Conservation (phyloP, 805 yeast species). For the Ogataea dorogensis region DNA sequence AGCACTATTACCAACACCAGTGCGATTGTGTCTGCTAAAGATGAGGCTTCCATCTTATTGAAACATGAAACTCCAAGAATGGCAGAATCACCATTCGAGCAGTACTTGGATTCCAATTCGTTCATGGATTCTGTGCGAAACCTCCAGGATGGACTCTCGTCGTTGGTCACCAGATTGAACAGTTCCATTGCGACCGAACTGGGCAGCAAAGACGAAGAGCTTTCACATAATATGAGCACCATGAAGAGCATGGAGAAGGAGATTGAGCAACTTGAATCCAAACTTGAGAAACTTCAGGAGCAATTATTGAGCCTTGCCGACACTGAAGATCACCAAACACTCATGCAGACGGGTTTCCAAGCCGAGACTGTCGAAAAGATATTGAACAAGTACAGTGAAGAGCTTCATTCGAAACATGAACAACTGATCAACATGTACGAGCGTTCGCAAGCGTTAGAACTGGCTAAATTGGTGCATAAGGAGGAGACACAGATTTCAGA, state of each 20-base stretch:
- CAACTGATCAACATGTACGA: constrained; percentile 44
- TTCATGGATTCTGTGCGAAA: constrained; percentile 17
- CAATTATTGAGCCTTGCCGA: constrained; percentile 18
- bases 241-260: constrained; percentile 41
- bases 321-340: constrained; percentile 26
- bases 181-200: constrained; percentile 28
- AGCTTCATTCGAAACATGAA: constrained; percentile 29
- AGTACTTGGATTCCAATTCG: constrained; percentile 1
- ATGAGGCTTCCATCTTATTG: constrained; percentile 8
- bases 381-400: constrained; percentile 12
- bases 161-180: constrained; percentile 21
- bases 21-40: constrained; percentile 3
- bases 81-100: background rate
- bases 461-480: constrained; percentile 56
- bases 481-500: constrained; percentile 39
- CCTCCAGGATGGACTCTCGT: constrained; percentile 24
- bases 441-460: constrained; percentile 59
- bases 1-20: constrained; percentile 10
- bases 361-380: constrained; percentile 14
- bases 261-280: constrained; percentile 30
- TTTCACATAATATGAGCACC: constrained; percentile 45
- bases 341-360: constrained; percentile 25
- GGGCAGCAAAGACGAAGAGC: constrained; percentile 50
- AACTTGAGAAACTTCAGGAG: constrained; percentile 20
- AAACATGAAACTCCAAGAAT: constrained; percentile 5